These are phyloP conservation scores for Anisodus tanguticus DNA, from an alignment of 257 asterid species.

Conservation along the genomic window DNA sequence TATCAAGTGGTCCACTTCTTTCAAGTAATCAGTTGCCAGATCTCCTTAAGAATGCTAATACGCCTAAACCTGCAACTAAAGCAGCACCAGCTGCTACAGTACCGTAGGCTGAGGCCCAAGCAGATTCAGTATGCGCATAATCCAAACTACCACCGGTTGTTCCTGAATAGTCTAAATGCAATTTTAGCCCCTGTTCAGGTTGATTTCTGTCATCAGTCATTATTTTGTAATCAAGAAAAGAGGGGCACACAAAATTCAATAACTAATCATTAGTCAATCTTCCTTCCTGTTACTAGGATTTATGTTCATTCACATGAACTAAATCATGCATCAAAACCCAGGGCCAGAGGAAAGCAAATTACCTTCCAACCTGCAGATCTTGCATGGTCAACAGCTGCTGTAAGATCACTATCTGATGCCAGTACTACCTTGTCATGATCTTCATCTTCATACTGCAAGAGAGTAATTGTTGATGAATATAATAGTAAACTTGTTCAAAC, in stretches of 20 bases:
- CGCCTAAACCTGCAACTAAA: conserved; percentile 78
- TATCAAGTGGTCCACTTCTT: not conserved
- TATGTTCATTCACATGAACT: conserved; percentile 7
- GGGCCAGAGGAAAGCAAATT: not conserved
- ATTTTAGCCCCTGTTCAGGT: conserved; percentile 69
- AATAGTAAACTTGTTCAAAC: not conserved
- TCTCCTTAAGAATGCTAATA: conserved; percentile 69
- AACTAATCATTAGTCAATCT: not conserved
- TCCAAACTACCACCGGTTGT: conserved; percentile 42
- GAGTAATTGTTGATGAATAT: not conserved
- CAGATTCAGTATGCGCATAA: conserved; percentile 59
- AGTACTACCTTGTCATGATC: conserved; percentile 85
- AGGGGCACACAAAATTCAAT: not conserved
- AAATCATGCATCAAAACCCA: conserved; percentile 9
- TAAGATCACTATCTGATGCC: conserved; percentile 91
- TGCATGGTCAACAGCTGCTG: conserved; percentile 91
- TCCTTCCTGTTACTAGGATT: conserved; percentile 14
- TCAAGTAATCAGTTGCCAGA: conserved; percentile 43
- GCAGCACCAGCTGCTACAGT: conserved; percentile 94
- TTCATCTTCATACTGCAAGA: conserved; percentile 87
- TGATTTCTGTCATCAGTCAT: conserved; percentile 21
- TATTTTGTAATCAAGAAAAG: not conserved
- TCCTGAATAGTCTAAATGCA: conserved; percentile 76
- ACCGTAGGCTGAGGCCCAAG: conserved; percentile 75
- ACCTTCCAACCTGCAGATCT: conserved; percentile 95